These are phyloP conservation scores for Fusarium sp. DNA, from an alignment of 2,329 filamentous ascomycete genomes.

Conservation along the genomic window DNA sequence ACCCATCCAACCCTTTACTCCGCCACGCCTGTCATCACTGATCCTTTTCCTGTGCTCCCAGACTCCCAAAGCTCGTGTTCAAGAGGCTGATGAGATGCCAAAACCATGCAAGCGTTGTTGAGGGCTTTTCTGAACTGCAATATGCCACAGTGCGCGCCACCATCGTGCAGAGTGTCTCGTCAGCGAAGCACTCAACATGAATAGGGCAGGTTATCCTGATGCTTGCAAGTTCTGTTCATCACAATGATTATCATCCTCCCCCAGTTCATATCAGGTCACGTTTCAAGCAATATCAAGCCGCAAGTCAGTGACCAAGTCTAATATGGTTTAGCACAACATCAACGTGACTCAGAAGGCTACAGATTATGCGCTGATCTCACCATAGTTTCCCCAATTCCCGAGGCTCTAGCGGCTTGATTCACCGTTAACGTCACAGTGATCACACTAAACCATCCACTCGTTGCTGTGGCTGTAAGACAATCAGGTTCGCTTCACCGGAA, in stretches of 20 bases:
- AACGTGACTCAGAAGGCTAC: constrained; percentile 12
- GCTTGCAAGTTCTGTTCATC: constrained; percentile 7
- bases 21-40: constrained; percentile 34
- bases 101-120: constrained; percentile 16
- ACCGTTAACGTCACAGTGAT: constrained; percentile 42
- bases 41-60: constrained; percentile 12
- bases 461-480: constrained; percentile 39
- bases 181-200: constrained; percentile 28
- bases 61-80: constrained; percentile 29
- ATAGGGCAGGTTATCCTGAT: neutral
- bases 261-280: constrained; percentile 1
- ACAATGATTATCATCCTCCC: constrained; percentile 1
- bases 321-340: constrained; percentile 18
- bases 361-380: constrained; percentile 29
- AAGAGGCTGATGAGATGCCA: constrained; percentile 14
- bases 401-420: constrained; percentile 35
- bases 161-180: constrained; percentile 24
- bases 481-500: constrained; percentile 30
- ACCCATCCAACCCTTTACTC: constrained; percentile 25
- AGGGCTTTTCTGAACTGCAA: constrained; percentile 16
- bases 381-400: constrained; percentile 14
- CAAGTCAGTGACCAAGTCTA: constrained; percentile 1
- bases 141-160: constrained; percentile 40
- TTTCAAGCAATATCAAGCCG: constrained; percentile 1
- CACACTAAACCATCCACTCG: constrained; percentile 32